A percentile compares a stretch with the other conserved stretches of the same genome.
These are phyloP conservation scores for Fimicolochytrium jonesii DNA, from an alignment of 192 early-diverging fungal genomes.

Conservation along the genomic window DNA sequence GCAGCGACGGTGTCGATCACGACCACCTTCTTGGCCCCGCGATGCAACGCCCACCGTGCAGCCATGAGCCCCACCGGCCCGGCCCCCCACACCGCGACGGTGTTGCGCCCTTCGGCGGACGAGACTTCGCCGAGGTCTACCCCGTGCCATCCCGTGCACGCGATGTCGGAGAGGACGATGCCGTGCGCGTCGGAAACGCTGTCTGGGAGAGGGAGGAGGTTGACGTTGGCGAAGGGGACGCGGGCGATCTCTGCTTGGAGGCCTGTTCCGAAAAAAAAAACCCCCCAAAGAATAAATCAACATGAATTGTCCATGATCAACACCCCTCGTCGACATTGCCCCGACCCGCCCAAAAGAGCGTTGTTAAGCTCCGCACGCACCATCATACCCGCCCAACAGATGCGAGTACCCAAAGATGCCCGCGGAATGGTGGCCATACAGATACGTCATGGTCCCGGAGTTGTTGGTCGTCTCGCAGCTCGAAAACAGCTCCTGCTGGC, in stretches of 20 bases:
- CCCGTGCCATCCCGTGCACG: constrained; percentile 47
- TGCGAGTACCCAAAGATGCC: constrained; percentile 55
- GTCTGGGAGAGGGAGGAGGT: constrained; percentile 42
- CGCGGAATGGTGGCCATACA: constrained; percentile 43
- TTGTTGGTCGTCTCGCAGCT: constrained; percentile 49
- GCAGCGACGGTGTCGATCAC: constrained; percentile 31
- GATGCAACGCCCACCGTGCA: constrained; percentile 18
- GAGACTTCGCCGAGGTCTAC: constrained; percentile 28
- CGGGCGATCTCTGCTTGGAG: constrained; percentile 48
- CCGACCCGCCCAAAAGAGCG: no score
- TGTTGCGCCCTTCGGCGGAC: constrained; percentile 24
- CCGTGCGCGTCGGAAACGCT: constrained; percentile 41
- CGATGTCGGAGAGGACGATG: constrained; percentile 43
- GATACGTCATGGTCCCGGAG: constrained; percentile 32
- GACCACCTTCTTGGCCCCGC: constrained; percentile 41
- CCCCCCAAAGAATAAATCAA: no score
- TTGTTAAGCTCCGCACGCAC: no score
- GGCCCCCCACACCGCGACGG: constrained; percentile 50
- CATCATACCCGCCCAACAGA: no score
- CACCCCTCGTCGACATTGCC: no score
- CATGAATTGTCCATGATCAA: no score
- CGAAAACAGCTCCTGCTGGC: constrained; percentile 8
- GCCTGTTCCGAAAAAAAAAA: no score
- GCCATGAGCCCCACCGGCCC: constrained; percentile 47
- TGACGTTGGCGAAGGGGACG: constrained; percentile 48